A percentile compares a stretch with the other conserved stretches of the same genome.
These are phyloP conservation scores for Lodderomyces theae DNA, from an alignment of 1,139 yeast genomes.

Conservation along the genomic window DNA sequence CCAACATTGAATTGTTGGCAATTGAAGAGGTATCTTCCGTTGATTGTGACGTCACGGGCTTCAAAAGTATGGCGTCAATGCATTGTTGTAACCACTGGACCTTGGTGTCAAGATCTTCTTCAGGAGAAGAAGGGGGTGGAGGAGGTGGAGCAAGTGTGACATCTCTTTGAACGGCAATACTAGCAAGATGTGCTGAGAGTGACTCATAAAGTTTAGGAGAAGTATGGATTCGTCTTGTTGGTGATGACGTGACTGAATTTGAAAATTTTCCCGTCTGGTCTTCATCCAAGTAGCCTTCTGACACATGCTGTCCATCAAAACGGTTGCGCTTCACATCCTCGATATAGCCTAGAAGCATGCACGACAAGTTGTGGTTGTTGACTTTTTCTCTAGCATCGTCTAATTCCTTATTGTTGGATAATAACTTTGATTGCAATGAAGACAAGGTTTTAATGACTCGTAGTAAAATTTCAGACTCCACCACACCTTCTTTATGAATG, in stretches of 20 bases:
- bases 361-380: conserved; percentile 43
- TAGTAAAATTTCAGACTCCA: conserved; percentile 28
- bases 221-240: conserved; percentile 9
- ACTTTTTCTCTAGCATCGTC: conserved; percentile 27
- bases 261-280: conserved; percentile 9
- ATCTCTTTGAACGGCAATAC: conserved; percentile 51
- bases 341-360: conserved; percentile 45
- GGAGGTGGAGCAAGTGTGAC: conserved; percentile 47
- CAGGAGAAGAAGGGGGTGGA: conserved; percentile 34
- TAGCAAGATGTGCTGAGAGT: conserved; percentile 51
- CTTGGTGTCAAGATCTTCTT: conserved; percentile 23
- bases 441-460: conserved; percentile 36
- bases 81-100: conserved; percentile 55
- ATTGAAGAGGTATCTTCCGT: not conserved
- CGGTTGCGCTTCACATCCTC: conserved; percentile 34
- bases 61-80: conserved; percentile 37
- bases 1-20: conserved; percentile 8
- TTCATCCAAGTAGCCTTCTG: conserved; percentile 7
- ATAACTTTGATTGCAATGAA: conserved; percentile 32
- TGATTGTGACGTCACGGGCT: conserved; percentile 2
- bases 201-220: conserved; percentile 33
- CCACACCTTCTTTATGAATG: conserved; percentile 19
- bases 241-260: conserved; percentile 1
- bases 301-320: not conserved
- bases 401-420: conserved; percentile 29